These are phyloP conservation scores for Coemansia sp. DNA, from an alignment of 192 early-diverging fungal genomes.

Conservation along the genomic window DNA sequence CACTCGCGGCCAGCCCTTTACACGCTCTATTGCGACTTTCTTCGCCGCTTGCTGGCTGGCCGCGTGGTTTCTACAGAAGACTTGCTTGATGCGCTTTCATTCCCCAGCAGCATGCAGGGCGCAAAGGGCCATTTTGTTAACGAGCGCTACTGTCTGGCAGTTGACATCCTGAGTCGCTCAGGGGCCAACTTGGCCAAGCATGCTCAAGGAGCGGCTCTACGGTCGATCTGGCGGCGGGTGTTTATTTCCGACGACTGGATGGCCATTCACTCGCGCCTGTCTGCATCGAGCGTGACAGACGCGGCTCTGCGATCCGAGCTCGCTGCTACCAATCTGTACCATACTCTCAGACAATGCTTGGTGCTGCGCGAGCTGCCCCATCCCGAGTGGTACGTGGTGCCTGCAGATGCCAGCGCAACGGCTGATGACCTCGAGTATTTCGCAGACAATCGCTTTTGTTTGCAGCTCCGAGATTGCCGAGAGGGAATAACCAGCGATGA, in stretches of 20 bases:
- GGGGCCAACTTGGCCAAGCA: slow-evolving; percentile 22
- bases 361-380: slow-evolving; percentile 25
- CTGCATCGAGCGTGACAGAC: slow-evolving; percentile 22
- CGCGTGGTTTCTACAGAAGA: slow-evolving; percentile 20
- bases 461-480: slow-evolving; percentile 6
- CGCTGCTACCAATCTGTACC: slow-evolving; percentile 23
- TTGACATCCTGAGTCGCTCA: slow-evolving; percentile 42
- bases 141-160: slow-evolving; percentile 31
- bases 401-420: slow-evolving; percentile 12
- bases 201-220: slow-evolving; percentile 22
- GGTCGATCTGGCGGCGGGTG: slow-evolving; percentile 46
- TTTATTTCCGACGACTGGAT: slow-evolving; percentile 42
- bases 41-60: slow-evolving; percentile 26
- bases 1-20: slow-evolving; percentile 37
- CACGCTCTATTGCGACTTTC: slow-evolving; percentile 24
- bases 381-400: slow-evolving; percentile 32
- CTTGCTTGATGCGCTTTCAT: slow-evolving; percentile 34
- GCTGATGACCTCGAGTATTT: slow-evolving; percentile 20
- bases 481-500: neutral
- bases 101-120: slow-evolving; percentile 20
- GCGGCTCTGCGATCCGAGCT: slow-evolving; percentile 26
- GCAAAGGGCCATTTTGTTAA: slow-evolving; percentile 9
- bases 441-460: slow-evolving; percentile 6
- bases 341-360: slow-evolving; percentile 26
- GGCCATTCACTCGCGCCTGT: slow-evolving; percentile 7